Evolutionary conservation across 2,329 filamentous ascomycete genomes (phyloP).

Genomic region (Fusarium tanahbumbuense): DNA sequence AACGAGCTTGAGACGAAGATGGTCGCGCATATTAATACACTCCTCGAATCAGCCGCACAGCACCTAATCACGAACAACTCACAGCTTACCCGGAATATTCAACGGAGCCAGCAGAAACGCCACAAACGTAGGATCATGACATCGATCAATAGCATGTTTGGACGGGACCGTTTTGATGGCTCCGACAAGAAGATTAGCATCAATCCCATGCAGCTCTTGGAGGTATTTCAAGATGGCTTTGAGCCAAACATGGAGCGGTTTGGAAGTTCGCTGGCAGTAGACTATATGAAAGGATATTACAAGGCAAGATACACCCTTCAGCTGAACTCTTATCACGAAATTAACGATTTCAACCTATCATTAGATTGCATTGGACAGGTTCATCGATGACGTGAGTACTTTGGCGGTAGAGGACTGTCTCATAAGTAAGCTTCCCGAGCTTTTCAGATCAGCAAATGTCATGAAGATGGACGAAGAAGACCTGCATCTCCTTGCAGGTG

Average conservation of each 20-base stretch:
- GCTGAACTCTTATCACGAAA: accelerated
- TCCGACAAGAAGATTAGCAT: conserved; percentile 2
- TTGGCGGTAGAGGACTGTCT: conserved; percentile 2
- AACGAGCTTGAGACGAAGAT: background rate
- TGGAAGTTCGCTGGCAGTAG: conserved; percentile 49
- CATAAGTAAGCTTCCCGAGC: background rate
- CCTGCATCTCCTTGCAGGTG: background rate
- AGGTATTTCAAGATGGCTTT: background rate
- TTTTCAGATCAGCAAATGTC: background rate
- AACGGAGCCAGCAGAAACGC: background rate
- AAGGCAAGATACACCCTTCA: conserved; percentile 46
- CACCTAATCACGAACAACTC: background rate
- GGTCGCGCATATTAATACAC: background rate
- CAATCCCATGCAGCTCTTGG: background rate
- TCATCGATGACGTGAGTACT: conserved; percentile 16
- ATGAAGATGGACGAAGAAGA: background rate
- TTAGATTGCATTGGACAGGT: conserved; percentile 23
- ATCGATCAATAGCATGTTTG: conserved; percentile 1
- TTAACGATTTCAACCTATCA: background rate
- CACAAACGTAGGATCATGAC: conserved; percentile 12
- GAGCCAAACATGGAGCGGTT: conserved; percentile 47
- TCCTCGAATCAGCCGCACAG: background rate
- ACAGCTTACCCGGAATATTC: background rate
- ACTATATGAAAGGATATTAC: conserved; percentile 57
- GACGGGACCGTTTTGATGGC: background rate